Conservation (phyloP, 768 basidiomycete species). For the Hericium erinaceus region DNA sequence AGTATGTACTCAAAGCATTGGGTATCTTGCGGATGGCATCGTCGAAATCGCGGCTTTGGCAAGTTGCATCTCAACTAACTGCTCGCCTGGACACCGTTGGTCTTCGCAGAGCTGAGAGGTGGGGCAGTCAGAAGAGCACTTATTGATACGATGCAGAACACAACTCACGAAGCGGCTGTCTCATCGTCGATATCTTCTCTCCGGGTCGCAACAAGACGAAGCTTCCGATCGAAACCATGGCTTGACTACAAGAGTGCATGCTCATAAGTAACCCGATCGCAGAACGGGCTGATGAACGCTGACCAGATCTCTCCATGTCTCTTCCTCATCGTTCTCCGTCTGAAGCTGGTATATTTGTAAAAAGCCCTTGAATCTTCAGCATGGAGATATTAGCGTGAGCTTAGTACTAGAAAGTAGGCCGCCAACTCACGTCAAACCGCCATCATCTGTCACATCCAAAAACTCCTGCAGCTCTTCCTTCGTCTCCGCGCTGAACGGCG, state of each 20-base stretch:
- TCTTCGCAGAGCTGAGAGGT: neutral
- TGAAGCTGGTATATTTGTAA: constrained; percentile 80
- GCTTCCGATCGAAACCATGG: constrained; percentile 66
- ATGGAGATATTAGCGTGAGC: too few species aligned
- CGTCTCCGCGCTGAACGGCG: constrained; percentile 65
- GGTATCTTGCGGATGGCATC: neutral
- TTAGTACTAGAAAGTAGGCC: neutral
- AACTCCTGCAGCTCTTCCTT: constrained; percentile 65
- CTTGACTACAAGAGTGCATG: constrained; percentile 35
- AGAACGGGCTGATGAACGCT: constrained; percentile 14
- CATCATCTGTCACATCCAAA: constrained; percentile 65
- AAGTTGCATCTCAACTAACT: neutral
- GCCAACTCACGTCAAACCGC: constrained; percentile 57
- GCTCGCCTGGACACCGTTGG: neutral
- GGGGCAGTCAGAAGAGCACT: neutral
- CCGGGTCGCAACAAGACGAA: constrained; percentile 45
- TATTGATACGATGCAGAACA: neutral
- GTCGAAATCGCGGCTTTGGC: neutral
- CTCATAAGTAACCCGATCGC: too few species aligned
- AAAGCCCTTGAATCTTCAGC: constrained; percentile 63
- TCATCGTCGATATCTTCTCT: constrained; percentile 37
- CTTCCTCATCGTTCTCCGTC: constrained; percentile 74
- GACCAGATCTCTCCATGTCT: constrained; percentile 79
- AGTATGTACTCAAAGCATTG: neutral
- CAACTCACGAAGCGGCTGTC: constrained; percentile 1